Percentiles rank a stretch among this genome's conserved stretches.
These are phyloP conservation scores for Saccharomyces hybrid DNA, from an alignment of 1,139 yeast species.

Conservation along the genomic window DNA sequence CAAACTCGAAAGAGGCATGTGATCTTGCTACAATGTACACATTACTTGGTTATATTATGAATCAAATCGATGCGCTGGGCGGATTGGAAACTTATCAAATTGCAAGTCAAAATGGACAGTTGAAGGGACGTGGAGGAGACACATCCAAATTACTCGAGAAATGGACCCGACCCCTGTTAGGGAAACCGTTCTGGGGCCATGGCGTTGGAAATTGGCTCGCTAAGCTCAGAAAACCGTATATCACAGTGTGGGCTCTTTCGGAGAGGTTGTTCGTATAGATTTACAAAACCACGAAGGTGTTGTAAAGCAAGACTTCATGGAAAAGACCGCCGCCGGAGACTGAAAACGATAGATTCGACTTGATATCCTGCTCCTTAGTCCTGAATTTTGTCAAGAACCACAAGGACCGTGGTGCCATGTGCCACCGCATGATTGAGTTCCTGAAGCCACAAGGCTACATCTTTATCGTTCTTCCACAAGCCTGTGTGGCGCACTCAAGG, in stretches of 20 bases:
- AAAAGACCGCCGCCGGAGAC: slow-evolving; percentile 52
- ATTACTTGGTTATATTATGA: slow-evolving; percentile 47
- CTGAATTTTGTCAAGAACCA: slow-evolving; percentile 81
- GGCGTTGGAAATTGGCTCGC: slow-evolving; percentile 78
- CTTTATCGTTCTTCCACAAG: slow-evolving; percentile 79
- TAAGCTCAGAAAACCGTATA: slow-evolving; percentile 63
- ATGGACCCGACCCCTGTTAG: slow-evolving; percentile 46
- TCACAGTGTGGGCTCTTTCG: slow-evolving; percentile 47
- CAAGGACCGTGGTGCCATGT: slow-evolving; percentile 66
- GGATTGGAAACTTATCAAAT: slow-evolving; percentile 69
- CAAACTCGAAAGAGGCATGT: slow-evolving; percentile 3
- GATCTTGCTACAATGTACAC: slow-evolving; percentile 11
- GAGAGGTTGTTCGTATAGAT: slow-evolving; percentile 57
- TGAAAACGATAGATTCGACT: slow-evolving; percentile 44
- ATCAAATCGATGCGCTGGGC: slow-evolving; percentile 54
- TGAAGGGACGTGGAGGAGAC: slow-evolving; percentile 74
- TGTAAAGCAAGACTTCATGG: slow-evolving; percentile 78
- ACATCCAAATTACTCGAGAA: slow-evolving; percentile 66
- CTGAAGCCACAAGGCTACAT: slow-evolving; percentile 37
- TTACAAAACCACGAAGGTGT: slow-evolving; percentile 54
- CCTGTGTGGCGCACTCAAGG: slow-evolving; percentile 76
- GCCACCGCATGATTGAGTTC: slow-evolving; percentile 52
- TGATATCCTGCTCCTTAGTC: slow-evolving; percentile 78
- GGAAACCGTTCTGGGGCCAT: slow-evolving; percentile 1
- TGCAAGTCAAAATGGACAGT: slow-evolving; percentile 87